Evolutionary conservation across 2,329 filamentous ascomycete genomes (phyloP), one percentile per base, ranked within the genome.

Genomic region (Sclerotinia minor): DNA sequence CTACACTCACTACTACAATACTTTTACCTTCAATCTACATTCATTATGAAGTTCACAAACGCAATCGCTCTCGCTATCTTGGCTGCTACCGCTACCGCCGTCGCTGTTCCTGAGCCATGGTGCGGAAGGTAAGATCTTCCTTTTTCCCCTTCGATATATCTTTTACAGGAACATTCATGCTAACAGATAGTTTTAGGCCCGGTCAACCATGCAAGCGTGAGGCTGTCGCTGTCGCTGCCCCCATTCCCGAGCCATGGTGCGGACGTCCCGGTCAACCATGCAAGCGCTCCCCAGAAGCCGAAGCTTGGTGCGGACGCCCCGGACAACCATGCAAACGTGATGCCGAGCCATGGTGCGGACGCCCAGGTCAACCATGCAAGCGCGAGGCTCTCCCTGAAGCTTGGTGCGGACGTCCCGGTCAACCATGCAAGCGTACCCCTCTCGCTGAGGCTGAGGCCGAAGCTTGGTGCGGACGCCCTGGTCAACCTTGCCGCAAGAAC

Each of bases 361-460:
- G 44, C 21, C 57, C 55, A 21, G 65, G 65, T 11, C 58, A 68
- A 19, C 61, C 61, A 26, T 65, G 64, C n/a, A 64, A 64, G n/a
- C 68, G 68, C 45, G 47, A 67, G 21, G 26, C 64, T 19, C 54
- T 75, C 29, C 66, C 70, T 29, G 69, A 69, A 50, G 70, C 74
- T 49, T 75, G 67, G 29, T 69, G 68, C 47, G 68, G 68, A 55
- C 55, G 47, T 13, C 64, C 64, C 15, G 67, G 67, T 8, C 67
- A 67, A 63, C 55, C 49, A 15, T 69, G 67, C 44, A 49, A 52
- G 32, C 64, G 64, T 13, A 35, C 29, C 19, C 71, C 73, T 21
- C 57, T 76, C n/a, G 55, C 64, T 13, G 41, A 67, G 8, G 29
- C 45, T 11, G 52, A 57, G 29, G 59, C 65, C 21, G 54, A 52